phyloP scores from a whole-genome alignment of 148 eudicot species.

The Arbutus unedo region DNA sequence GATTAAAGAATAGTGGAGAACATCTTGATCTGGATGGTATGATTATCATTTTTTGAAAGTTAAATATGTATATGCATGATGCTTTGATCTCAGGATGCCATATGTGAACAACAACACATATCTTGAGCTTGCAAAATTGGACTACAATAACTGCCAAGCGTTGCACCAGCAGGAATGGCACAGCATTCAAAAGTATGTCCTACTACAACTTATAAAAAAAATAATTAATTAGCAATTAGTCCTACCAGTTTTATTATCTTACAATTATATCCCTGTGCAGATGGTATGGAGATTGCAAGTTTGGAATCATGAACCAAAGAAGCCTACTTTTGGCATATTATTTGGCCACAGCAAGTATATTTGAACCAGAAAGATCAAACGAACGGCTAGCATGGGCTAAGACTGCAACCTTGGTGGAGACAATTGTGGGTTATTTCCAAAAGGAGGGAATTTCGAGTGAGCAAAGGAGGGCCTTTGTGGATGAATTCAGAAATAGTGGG shows the following conservation, averaged over 20 bases:
- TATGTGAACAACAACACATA: constrained; percentile 61
- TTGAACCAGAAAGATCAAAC: constrained; percentile 62
- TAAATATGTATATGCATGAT: not conserved
- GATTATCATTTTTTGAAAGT: no score
- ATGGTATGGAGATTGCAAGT: constrained; percentile 54
- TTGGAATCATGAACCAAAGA: constrained; percentile 42
- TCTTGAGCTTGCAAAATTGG: constrained; percentile 79
- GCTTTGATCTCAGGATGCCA: constrained; percentile 50
- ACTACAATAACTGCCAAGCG: constrained; percentile 64
- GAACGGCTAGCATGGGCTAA: constrained; percentile 86
- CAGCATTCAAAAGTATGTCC: constrained; percentile 44
- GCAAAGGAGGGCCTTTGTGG: constrained; percentile 38
- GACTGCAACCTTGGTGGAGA: constrained; percentile 46
- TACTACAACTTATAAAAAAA: not conserved
- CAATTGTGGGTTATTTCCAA: constrained; percentile 38
- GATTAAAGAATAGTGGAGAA: constrained; percentile 25
- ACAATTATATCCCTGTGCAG: constrained; percentile 21
- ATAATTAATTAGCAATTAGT: not conserved
- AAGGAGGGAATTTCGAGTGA: constrained; percentile 21
- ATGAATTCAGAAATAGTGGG: constrained; percentile 33
- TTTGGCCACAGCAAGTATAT: constrained; percentile 56
- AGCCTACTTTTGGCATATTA: constrained; percentile 51
- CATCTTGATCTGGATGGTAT: not conserved
- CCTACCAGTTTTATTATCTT: not conserved
- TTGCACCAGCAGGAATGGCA: constrained; percentile 72